These are phyloP conservation scores for Colletotrichum ledebouriae DNA, from an alignment of 2,329 filamentous ascomycete genomes.

Conservation along the genomic window DNA sequence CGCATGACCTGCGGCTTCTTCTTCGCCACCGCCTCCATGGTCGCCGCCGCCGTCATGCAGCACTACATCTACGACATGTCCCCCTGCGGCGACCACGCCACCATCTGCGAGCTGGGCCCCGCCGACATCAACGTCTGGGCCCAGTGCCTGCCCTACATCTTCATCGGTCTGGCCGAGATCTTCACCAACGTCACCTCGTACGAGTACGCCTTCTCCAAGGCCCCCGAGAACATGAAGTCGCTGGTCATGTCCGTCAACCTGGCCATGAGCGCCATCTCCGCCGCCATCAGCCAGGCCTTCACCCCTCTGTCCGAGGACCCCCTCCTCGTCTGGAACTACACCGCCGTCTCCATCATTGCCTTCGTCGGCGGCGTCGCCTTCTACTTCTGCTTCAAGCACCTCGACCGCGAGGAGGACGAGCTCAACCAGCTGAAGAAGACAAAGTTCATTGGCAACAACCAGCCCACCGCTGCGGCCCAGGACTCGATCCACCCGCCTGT, in stretches of 20 bases:
- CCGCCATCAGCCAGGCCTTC: conserved; percentile 78
- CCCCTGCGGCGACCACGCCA: conserved; percentile 70
- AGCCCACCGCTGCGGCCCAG: conserved; percentile 50
- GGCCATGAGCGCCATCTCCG: conserved; percentile 78
- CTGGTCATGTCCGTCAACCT: conserved; percentile 79
- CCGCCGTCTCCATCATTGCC: conserved; percentile 71
- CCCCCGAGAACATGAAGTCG: conserved; percentile 83
- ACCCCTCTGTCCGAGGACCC: conserved; percentile 73
- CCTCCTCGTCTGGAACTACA: conserved; percentile 80
- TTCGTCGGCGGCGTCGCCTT: conserved; percentile 73
- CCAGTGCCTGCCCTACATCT: conserved; percentile 64
- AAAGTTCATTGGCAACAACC: conserved; percentile 56
- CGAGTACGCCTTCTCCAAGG: conserved; percentile 84
- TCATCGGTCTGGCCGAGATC: conserved; percentile 66
- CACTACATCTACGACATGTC: conserved; percentile 74
- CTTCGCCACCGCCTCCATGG: conserved; percentile 72
- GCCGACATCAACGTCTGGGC: conserved; percentile 76
- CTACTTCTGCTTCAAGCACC: conserved; percentile 76
- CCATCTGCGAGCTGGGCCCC: conserved; percentile 61
- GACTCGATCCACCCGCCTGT: conserved; percentile 14
- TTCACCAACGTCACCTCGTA: conserved; percentile 71
- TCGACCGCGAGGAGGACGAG: conserved; percentile 77
- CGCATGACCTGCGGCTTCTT: conserved; percentile 80
- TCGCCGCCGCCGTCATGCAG: conserved; percentile 69
- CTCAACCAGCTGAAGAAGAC: conserved; percentile 72